Evolutionary conservation across 164 flowering plant genomes (phyloP), one percentile per base, ranked within the genome.

Genomic region (Tetracentron sinense): DNA sequence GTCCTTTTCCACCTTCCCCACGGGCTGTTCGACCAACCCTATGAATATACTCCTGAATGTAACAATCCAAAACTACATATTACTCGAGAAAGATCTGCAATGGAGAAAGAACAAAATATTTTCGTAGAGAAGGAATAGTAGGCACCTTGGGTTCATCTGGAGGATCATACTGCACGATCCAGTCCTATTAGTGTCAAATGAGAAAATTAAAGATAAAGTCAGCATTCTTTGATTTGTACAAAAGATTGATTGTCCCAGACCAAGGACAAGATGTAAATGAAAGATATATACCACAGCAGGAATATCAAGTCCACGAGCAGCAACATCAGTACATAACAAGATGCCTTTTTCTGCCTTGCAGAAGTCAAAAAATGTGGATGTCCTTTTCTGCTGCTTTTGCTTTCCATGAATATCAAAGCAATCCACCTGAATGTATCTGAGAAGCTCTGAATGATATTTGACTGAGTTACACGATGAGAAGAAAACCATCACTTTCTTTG

Each of bases 21-120:
- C 98, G 92, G 47, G 99, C 99, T 66, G 99, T 95, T 64, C 99
- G 84, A 47, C 99, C 99, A 74, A 95, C 98, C 67, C 99, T 78
- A 49, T 95, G 99, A 47, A 92, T 90, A 65, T 95, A 95, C 75
- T 89, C 97, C 98, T 93, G 79, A 67, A 77, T 56, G 31, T 26
- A 58, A 33, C 25, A 56, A 59, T 23, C 42, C 38, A 49, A 31
- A 67, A 54, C 7, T 17, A 26, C 12, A 12, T 15, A 4, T 26
- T 25, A 10, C 33, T n/a, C 16, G 14, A 28, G 3, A 65, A 42
- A 42, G 14, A 3, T 10, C 20, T 33, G 16, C 2, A 10, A 20
- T 14, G 29, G 6, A 47, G 23, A 30, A n/a, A 49, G 33, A 29
- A 14, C 27, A 42, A 44, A 20, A 23, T 26, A 29, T 10, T n/a